Evolutionary conservation across 129 eudicot species (phyloP).

Genomic region (Mikania micrantha): DNA sequence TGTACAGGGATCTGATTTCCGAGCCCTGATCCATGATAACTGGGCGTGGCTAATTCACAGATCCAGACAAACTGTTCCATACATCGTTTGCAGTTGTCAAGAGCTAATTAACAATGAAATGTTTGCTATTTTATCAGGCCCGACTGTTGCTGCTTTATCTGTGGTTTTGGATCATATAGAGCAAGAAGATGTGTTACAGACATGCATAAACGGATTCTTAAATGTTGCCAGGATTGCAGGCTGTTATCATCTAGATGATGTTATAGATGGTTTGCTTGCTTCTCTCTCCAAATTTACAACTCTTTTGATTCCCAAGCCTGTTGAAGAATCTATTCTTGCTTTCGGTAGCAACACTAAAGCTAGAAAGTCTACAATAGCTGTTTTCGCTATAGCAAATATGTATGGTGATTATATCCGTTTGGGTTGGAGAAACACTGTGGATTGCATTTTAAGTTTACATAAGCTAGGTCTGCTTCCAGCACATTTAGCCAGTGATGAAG

Average conservation of each 20-base stretch:
- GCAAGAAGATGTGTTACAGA: slow-evolving; percentile 53
- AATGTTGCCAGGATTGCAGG: slow-evolving; percentile 56
- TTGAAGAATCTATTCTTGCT: slow-evolving; percentile 40
- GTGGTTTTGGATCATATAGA: slow-evolving; percentile 67
- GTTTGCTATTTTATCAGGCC: slow-evolving; percentile 68
- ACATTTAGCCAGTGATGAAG: slow-evolving; percentile 53
- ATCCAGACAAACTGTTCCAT: slow-evolving; percentile 46
- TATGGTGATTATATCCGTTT: slow-evolving; percentile 64
- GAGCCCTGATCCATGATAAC: slow-evolving; percentile 42
- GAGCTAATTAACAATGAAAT: slow-evolving; percentile 51
- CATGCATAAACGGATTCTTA: slow-evolving; percentile 57
- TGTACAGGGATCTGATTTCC: slow-evolving; percentile 35
- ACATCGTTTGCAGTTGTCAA: slow-evolving; percentile 38
- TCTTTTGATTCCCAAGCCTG: slow-evolving; percentile 44
- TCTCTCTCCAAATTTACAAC: slow-evolving; percentile 64
- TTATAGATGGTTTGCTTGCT: slow-evolving; percentile 55
- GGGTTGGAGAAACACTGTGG: slow-evolving; percentile 71
- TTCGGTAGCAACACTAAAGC: slow-evolving; percentile 59
- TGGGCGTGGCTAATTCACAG: slow-evolving; percentile 62
- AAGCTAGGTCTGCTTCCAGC: slow-evolving; percentile 67
- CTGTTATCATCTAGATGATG: slow-evolving; percentile 48
- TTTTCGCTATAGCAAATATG: slow-evolving; percentile 59
- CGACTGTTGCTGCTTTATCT: slow-evolving; percentile 68
- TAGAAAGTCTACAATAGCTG: slow-evolving; percentile 55
- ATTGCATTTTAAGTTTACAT: slow-evolving; percentile 64